Conservation (phyloP, 108 stramenopile species). For the Schizochytrium sp. region DNA sequence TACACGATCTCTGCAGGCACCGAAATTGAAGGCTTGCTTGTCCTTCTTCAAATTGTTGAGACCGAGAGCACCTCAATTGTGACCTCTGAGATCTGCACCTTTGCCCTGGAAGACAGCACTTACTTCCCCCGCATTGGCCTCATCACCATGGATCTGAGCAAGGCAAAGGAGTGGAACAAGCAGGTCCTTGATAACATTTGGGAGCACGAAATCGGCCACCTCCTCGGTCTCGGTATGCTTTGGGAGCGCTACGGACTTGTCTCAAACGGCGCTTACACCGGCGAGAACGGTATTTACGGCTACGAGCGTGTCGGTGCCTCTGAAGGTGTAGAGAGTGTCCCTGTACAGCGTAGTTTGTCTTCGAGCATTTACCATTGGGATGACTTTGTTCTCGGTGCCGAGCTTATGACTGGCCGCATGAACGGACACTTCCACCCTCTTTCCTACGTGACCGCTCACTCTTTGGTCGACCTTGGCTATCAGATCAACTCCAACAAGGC, state of each 20-base stretch:
- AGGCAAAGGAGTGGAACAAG: no score
- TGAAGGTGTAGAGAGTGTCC: neutral
- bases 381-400: neutral
- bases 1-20: neutral
- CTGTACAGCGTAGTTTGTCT: neutral
- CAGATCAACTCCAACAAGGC: neutral
- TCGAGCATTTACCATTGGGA: neutral
- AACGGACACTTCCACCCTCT: neutral
- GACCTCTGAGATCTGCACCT: neutral
- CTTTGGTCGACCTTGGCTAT: neutral
- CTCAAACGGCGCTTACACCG: neutral
- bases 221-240: constrained; percentile 6
- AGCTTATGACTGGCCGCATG: constrained; percentile 34
- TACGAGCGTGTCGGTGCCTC: neutral
- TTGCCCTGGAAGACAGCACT: neutral
- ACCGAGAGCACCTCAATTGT: no score
- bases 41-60: neutral
- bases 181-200: neutral
- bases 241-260: neutral
- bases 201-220: constrained; percentile 11
- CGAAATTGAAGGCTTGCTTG: neutral
- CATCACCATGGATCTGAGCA: neutral
- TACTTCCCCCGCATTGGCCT: neutral
- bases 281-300: neutral
- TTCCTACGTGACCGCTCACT: neutral